Evolutionary conservation across 371 early-diverging fungal genomes (phyloP).

Genomic region (Mortierella sp.): DNA sequence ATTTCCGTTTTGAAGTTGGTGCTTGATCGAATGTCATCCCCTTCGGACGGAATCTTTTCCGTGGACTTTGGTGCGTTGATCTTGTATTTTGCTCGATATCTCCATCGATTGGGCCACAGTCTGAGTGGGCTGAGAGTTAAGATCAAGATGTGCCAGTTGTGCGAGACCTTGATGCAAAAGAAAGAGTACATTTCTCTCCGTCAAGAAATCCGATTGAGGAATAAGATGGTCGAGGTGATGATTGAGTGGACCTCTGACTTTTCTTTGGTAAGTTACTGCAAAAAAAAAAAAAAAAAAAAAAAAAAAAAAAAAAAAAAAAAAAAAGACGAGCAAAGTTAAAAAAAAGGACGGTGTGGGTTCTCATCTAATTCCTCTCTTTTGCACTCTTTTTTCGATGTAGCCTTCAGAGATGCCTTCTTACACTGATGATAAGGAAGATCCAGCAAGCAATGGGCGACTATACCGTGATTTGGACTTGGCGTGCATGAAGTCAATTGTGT

Average conservation of each 20-base stretch:
- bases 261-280: conserved; percentile 57
- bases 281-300: no score
- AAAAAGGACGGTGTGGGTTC: not conserved
- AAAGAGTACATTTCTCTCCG: conserved; percentile 82
- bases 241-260: conserved; percentile 92
- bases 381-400: conserved; percentile 6
- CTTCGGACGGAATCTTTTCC: conserved; percentile 71
- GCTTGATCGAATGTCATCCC: conserved; percentile 83
- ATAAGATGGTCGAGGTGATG: conserved; percentile 82
- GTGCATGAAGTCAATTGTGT: conserved; percentile 85
- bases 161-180: conserved; percentile 84
- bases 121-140: conserved; percentile 80
- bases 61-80: conserved; percentile 88
- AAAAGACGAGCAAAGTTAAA: not conserved
- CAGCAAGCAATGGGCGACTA: conserved; percentile 53
- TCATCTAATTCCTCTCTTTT: not conserved
- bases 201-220: conserved; percentile 89
- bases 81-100: conserved; percentile 80
- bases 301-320: no score
- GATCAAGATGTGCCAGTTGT: conserved; percentile 86
- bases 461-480: conserved; percentile 85
- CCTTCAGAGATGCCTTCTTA: conserved; percentile 44
- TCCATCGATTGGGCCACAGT: conserved; percentile 76
- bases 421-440: conserved; percentile 44
- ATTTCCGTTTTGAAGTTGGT: conserved; percentile 87